phyloP scores from a whole-genome alignment of 2,329 filamentous ascomycete species.

The Tolypocladium amazonense region DNA sequence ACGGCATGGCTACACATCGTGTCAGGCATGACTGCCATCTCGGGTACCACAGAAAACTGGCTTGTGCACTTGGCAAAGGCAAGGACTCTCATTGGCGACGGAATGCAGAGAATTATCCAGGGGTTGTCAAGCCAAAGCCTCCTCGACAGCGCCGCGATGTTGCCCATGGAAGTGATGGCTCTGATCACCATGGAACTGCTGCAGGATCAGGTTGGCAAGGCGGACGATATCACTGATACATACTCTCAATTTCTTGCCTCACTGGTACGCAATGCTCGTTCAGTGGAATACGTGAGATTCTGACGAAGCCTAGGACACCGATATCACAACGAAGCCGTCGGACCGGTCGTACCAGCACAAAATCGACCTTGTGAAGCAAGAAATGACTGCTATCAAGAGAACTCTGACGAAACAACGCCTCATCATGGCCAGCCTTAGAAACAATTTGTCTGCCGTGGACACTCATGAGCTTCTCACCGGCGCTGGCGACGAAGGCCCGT shows the following conservation, averaged over 20 bases:
- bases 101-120: conserved; percentile 26
- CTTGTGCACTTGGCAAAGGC: conserved; percentile 18
- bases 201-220: conserved; percentile 24
- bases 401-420: conserved; percentile 21
- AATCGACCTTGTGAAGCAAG: conserved; percentile 28
- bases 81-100: conserved; percentile 18
- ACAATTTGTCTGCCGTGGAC: conserved; percentile 9
- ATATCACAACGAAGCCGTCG: conserved; percentile 27
- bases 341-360: conserved; percentile 29
- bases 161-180: conserved; percentile 31
- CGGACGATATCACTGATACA: conserved; percentile 26
- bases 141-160: conserved; percentile 23
- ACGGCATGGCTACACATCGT: conserved; percentile 31
- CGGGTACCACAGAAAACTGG: conserved; percentile 12
- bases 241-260: conserved; percentile 31
- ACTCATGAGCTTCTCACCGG: conserved; percentile 6
- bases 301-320: conserved; percentile 22
- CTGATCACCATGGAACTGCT: conserved; percentile 27
- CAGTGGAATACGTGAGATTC: background rate
- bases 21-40: conserved; percentile 22
- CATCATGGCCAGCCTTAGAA: conserved; percentile 17
- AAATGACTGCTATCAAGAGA: conserved; percentile 25
- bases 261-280: conserved; percentile 19
- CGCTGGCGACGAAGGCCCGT: conserved; percentile 3
- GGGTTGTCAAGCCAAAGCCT: conserved; percentile 19